Base-by-base conservation (phyloP, 495 filamentous ascomycete genomes). In the Ramalina intermedia region DNA sequence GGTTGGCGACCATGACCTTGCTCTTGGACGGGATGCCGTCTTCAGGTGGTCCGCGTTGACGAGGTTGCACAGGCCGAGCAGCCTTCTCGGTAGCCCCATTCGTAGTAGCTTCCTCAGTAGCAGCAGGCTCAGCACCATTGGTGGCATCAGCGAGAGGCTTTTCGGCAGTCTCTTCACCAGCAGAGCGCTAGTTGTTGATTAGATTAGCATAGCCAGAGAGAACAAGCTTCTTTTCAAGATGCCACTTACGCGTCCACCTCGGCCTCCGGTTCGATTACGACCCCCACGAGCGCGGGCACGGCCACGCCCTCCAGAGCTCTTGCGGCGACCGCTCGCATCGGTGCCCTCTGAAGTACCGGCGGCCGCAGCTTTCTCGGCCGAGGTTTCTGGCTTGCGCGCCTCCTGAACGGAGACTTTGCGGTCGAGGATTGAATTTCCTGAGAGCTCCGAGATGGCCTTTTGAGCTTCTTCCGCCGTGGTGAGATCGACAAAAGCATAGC, bases 1-100 rank as follows among this genome's bases (percentile, higher is more conserved):
- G 77, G 73, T 98, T 98, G 55, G 91, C 91, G 56, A 98, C 91
- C 91, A 98, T 98, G 69, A 98, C 87, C 82, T 98, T 98, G 70
- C 82, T 98, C 80, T 94, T 94, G 66, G 88, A 95, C 12, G 93
- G 87, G 58, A 98, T 87, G 52, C 91, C 91, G 66, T 98, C 93
- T 66, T 95, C 91, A 21, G 91, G 91, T 42, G 91, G 91, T 39
- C 91, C 91, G 62, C 91, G 89, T 74, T 95, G 72, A 62, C 73
- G 71, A 60, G 73, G 72, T 53, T 66, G 61, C 46, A 70, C 70
- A 33, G 67, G 66, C 49, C 61, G 63, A 59, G 66, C 69, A 49
- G 68, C 54, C 64, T 75, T 74, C 42, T 58, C 61, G 33, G 62
- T 58, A 26, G 61, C 60, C 45, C 60, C 66, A 40, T 69, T 69